These are phyloP conservation scores for Microthlaspi erraticum DNA, from an alignment of 345 rosid species.

Conservation along the genomic window DNA sequence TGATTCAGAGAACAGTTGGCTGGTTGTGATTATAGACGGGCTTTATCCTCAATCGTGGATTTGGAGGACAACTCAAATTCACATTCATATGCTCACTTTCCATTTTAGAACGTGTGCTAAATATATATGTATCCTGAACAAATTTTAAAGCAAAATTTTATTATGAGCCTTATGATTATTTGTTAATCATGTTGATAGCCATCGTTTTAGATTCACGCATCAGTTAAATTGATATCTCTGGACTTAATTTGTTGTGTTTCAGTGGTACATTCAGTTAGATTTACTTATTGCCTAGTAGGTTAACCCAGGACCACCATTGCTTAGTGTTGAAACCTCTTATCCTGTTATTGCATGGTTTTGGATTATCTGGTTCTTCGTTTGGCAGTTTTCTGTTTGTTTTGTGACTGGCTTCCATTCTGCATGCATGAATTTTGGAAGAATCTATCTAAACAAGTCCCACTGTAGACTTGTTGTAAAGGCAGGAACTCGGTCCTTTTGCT, in stretches of 20 bases:
- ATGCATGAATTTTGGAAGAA: slow-evolving; percentile 18
- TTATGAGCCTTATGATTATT: slow-evolving; percentile 1
- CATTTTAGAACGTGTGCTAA: slow-evolving; percentile 21
- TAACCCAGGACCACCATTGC: not conserved
- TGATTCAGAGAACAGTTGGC: slow-evolving; percentile 35
- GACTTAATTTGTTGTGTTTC: slow-evolving; percentile 15
- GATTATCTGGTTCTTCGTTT: slow-evolving; percentile 23
- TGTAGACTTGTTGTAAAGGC: slow-evolving; percentile 8
- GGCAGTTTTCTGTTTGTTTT: slow-evolving; percentile 27
- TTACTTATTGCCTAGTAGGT: slow-evolving; percentile 20
- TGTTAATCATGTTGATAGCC: slow-evolving; percentile 1
- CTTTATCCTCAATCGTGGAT: slow-evolving; percentile 17
- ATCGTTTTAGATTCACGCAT: not conserved
- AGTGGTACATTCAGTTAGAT: slow-evolving; percentile 3
- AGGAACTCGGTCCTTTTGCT: slow-evolving; percentile 3
- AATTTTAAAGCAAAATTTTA: slow-evolving; percentile 23
- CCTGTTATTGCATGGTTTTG: slow-evolving; percentile 24
- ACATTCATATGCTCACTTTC: slow-evolving; percentile 14
- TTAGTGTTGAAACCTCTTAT: not conserved
- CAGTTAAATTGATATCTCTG: slow-evolving; percentile 2
- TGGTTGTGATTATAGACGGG: slow-evolving; percentile 21
- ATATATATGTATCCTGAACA: slow-evolving; percentile 22
- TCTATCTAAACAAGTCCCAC: not conserved
- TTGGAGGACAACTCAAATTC: slow-evolving; percentile 5
- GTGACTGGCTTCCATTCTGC: not conserved